A percentile compares a stretch with the other conserved stretches of the same genome.
Conservation (phyloP, 1,139 yeast genomes). For the Yamadazyma diddensiae region DNA sequence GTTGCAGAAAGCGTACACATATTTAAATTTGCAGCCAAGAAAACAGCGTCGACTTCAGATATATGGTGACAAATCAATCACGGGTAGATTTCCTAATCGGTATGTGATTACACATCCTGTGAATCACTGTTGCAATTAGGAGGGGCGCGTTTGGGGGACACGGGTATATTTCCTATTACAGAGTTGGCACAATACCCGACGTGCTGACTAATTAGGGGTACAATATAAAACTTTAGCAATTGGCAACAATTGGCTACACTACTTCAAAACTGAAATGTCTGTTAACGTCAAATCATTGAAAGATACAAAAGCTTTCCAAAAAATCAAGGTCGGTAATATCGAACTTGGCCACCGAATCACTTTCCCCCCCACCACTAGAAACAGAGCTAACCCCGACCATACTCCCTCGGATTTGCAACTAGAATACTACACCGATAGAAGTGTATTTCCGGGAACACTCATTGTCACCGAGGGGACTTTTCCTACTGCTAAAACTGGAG, state of each 20-base stretch:
- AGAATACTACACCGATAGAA: constrained; percentile 53
- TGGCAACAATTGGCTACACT: no score
- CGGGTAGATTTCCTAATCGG: no score
- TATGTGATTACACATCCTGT: no score
- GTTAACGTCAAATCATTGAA: constrained; percentile 1
- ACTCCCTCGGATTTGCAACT: constrained; percentile 46
- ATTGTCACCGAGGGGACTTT: constrained; percentile 38
- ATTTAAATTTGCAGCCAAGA: background rate
- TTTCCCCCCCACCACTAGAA: constrained; percentile 20
- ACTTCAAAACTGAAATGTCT: no score
- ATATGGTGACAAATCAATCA: no score
- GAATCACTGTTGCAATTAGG: no score
- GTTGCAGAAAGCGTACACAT: background rate
- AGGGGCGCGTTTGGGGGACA: no score
- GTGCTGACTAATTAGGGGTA: no score
- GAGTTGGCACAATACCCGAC: no score
- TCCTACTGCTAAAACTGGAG: constrained; percentile 28
- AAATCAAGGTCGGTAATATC: constrained; percentile 3
- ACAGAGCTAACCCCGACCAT: constrained; percentile 34
- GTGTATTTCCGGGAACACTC: constrained; percentile 54
- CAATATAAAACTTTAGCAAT: no score
- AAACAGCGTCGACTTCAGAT: no score
- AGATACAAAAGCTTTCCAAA: constrained; percentile 1
- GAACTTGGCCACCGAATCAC: constrained; percentile 2
- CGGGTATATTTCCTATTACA: no score